Evolutionary conservation across 805 yeast species (phyloP).

Genomic region (Cyberlindnera veronae): DNA sequence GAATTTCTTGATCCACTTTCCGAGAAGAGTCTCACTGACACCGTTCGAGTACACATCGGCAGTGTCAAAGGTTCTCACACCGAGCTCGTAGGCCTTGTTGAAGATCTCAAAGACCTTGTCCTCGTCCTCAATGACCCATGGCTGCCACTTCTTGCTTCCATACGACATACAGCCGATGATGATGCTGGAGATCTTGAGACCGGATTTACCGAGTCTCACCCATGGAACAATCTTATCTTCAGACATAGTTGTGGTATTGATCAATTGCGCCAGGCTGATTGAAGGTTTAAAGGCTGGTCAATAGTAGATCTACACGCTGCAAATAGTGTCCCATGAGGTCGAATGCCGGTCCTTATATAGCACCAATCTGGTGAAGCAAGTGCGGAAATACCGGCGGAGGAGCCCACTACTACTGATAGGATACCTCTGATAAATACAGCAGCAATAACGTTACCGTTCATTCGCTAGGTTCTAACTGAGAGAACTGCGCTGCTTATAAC

Average conservation of each 20-base stretch:
- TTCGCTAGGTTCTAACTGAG: no score
- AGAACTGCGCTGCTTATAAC: no score
- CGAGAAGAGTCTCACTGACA: slow-evolving; percentile 42
- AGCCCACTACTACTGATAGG: no score
- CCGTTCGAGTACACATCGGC: slow-evolving; percentile 49
- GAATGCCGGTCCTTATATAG: no score
- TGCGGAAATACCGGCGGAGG: no score
- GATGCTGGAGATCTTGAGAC: slow-evolving; percentile 44
- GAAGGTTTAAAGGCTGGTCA: no score
- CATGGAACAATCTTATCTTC: slow-evolving; percentile 12
- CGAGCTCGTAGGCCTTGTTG: slow-evolving; percentile 42
- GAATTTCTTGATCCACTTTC: slow-evolving; percentile 49
- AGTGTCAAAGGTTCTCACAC: slow-evolving; percentile 47
- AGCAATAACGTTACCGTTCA: no score
- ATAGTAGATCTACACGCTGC: no score
- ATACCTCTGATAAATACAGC: no score
- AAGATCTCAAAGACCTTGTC: slow-evolving; percentile 40
- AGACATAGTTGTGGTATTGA: slow-evolving; percentile 1
- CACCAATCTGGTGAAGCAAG: no score
- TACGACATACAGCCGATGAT: slow-evolving; percentile 52
- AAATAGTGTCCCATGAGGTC: no score
- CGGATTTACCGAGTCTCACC: slow-evolving; percentile 38
- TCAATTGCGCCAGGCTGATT: background rate
- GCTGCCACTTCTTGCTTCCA: slow-evolving; percentile 34
- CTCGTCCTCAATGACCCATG: slow-evolving; percentile 45